A percentile compares a stretch with the other conserved stretches of the same genome.
Evolutionary conservation across 2,329 filamentous ascomycete species (phyloP).

Genomic region (Myotisia sp.): DNA sequence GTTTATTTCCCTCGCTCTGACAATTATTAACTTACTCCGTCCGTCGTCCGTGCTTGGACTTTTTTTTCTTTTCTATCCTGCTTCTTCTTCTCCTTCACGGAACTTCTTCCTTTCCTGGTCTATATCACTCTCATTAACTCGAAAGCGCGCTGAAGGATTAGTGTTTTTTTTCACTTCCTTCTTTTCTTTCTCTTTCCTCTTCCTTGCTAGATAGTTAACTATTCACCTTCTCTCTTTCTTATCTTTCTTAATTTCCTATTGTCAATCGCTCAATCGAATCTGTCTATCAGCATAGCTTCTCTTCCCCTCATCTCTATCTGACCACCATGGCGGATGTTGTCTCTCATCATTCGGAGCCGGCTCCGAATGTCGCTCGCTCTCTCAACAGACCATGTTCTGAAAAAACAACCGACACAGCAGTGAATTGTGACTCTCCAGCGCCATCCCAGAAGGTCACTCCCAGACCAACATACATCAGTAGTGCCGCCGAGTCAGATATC

Average conservation of each 20-base stretch:
- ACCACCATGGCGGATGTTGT: slow-evolving; percentile 6
- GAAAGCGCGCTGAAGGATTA: too few relatives aligned
- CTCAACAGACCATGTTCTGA: not conserved
- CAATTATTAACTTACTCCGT: too few relatives aligned
- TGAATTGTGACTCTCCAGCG: not conserved
- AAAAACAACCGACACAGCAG: not conserved
- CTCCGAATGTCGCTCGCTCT: not conserved
- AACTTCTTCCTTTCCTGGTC: too few relatives aligned
- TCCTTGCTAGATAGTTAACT: not conserved
- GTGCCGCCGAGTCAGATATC: slow-evolving; percentile 6
- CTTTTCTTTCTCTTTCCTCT: not conserved
- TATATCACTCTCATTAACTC: too few relatives aligned
- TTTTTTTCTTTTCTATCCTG: not conserved
- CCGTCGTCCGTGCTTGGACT: not conserved
- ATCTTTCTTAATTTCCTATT: not conserved
- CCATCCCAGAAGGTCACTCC: slow-evolving; percentile 7
- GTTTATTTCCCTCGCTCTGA: too few relatives aligned
- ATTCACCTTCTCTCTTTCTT: not conserved
- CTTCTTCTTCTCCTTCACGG: not conserved
- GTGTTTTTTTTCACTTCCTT: not conserved
- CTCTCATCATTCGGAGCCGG: slow-evolving; percentile 3
- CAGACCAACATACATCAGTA: slow-evolving; percentile 11
- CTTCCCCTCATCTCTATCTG: not conserved
- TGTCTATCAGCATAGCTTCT: not conserved
- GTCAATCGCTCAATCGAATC: not conserved